phyloP scores from a whole-genome alignment of 1,284 basidiomycete genomes.

The Termitomyces sp. region DNA sequence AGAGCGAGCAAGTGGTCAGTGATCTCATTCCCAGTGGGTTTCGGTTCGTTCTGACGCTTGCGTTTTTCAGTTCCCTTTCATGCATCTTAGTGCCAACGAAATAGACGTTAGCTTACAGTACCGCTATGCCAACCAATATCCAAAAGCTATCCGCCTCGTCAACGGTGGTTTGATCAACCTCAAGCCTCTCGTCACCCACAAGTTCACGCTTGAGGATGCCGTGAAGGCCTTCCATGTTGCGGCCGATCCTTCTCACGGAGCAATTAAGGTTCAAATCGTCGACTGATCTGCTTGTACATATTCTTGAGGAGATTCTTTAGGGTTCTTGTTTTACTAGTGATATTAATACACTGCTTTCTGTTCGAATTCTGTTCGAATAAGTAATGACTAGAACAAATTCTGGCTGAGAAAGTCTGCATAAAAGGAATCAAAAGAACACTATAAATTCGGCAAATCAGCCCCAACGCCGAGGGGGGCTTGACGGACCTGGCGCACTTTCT shows the following conservation, averaged over 20 bases:
- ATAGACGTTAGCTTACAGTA: constrained; percentile 63
- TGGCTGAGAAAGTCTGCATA: not conserved
- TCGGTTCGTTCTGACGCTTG: constrained; percentile 5
- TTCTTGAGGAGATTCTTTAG: not conserved
- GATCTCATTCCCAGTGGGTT: not conserved
- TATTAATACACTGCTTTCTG: constrained; percentile 5
- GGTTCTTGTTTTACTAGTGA: not conserved
- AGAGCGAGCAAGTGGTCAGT: constrained; percentile 48
- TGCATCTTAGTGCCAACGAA: constrained; percentile 63
- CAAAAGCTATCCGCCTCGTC: constrained; percentile 77
- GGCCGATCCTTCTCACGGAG: constrained; percentile 61
- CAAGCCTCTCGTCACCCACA: constrained; percentile 81
- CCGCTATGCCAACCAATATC: constrained; percentile 70
- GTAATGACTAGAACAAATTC: not conserved
- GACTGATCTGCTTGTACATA: constrained; percentile 30
- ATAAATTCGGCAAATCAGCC: constrained; percentile 2
- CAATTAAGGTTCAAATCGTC: constrained; percentile 60
- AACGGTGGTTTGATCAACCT: constrained; percentile 69
- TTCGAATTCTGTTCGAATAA: constrained; percentile 1
- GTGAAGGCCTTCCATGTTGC: constrained; percentile 76
- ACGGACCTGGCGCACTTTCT: constrained; percentile 22
- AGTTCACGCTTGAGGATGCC: constrained; percentile 73
- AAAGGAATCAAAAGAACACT: not conserved
- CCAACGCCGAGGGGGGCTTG: constrained; percentile 24
- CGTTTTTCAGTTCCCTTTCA: constrained; percentile 52